A percentile compares a stretch with the other conserved stretches of the same genome.
These are phyloP conservation scores for Asterophora lycoperdoides DNA, from an alignment of 768 basidiomycete species.

Conservation along the genomic window DNA sequence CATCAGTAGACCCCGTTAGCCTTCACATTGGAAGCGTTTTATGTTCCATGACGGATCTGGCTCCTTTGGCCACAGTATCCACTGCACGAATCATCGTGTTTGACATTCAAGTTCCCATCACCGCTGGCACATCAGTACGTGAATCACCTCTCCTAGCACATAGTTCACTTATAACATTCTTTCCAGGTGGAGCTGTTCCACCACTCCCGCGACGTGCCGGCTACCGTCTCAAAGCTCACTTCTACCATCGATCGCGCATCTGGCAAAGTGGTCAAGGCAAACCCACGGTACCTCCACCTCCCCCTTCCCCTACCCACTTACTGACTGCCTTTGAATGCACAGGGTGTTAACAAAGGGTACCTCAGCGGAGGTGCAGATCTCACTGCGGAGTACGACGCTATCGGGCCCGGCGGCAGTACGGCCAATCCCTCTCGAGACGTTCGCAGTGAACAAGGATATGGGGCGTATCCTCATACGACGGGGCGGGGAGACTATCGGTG, in stretches of 20 bases:
- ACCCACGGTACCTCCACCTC: slow-evolving; percentile 62
- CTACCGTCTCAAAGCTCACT: slow-evolving; percentile 78
- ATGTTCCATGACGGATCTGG: slow-evolving; percentile 66
- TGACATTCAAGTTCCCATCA: slow-evolving; percentile 87
- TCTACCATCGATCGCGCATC: slow-evolving; percentile 73
- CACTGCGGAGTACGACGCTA: slow-evolving; percentile 54
- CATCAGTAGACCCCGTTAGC: slow-evolving; percentile 80
- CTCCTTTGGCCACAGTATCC: slow-evolving; percentile 76
- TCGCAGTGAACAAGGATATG: slow-evolving; percentile 91
- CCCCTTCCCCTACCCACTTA: not conserved
- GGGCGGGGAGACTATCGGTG: slow-evolving; percentile 91
- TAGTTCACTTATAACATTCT: not conserved
- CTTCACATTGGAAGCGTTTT: slow-evolving; percentile 86
- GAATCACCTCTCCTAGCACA: not conserved
- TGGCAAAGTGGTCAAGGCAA: slow-evolving; percentile 68
- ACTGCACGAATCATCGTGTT: slow-evolving; percentile 90
- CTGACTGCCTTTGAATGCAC: not conserved
- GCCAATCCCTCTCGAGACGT: slow-evolving; percentile 83
- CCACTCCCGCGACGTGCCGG: slow-evolving; percentile 90
- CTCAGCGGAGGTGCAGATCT: slow-evolving; percentile 85
- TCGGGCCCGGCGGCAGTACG: slow-evolving; percentile 44
- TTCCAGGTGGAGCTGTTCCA: slow-evolving; percentile 87
- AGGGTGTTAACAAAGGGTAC: slow-evolving; percentile 83
- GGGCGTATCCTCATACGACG: slow-evolving; percentile 84
- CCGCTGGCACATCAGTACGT: slow-evolving; percentile 76